Evolutionary conservation across 2,329 filamentous ascomycete species (phyloP).

Genomic region (Dothiorella sarmentorum): DNA sequence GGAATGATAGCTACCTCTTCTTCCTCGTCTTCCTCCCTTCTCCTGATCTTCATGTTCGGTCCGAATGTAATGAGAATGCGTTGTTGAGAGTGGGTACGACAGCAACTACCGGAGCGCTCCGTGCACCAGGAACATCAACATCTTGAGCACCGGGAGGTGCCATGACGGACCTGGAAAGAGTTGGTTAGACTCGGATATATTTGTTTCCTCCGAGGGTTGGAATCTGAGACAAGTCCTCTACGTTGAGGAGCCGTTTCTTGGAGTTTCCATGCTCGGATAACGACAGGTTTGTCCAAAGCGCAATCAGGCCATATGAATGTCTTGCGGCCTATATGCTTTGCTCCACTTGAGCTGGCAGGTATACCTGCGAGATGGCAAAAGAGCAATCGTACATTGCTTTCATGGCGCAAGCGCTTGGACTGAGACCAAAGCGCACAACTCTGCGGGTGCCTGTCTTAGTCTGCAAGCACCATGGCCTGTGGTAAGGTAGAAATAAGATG

Average conservation of each 20-base stretch:
- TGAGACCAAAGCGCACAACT: not conserved
- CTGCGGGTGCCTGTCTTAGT: not conserved
- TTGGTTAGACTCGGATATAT: not conserved
- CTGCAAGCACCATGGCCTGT: not conserved
- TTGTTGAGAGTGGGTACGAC: conserved; percentile 9
- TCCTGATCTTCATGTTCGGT: conserved; percentile 8
- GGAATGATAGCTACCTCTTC: conserved; percentile 11
- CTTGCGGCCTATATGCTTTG: not conserved
- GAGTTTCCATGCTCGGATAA: not conserved
- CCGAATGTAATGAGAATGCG: conserved; percentile 1
- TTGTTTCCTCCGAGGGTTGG: too few relatives aligned
- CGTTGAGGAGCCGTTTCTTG: not conserved
- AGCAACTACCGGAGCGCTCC: conserved; percentile 2
- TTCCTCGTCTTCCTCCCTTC: conserved; percentile 6
- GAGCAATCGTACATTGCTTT: not conserved
- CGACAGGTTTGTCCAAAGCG: not conserved
- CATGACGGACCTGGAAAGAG: not conserved
- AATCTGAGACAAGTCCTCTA: too few relatives aligned
- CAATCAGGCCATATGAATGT: not conserved
- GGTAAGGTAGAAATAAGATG: not conserved
- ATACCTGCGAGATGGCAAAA: not conserved
- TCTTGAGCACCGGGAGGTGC: not conserved
- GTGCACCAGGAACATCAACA: conserved; percentile 3
- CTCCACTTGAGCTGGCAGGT: not conserved
- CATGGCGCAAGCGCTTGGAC: not conserved